Percentiles rank a stretch among this genome's conserved stretches.
Conservation (phyloP, 2,329 filamentous ascomycete species). For the Colletotrichum ledebouriae region DNA sequence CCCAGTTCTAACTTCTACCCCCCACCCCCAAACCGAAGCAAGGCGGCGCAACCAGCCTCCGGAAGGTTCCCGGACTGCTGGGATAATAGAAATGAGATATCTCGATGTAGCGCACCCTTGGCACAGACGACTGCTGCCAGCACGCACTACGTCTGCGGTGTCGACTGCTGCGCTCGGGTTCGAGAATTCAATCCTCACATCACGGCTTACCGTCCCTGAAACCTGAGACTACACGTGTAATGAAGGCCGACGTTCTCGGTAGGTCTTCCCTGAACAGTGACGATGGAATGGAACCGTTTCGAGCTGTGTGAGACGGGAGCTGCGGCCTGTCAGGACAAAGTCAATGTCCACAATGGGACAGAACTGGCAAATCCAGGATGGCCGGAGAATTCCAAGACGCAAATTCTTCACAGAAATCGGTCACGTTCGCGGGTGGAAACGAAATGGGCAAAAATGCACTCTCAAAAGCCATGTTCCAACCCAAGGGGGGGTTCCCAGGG, state of each 20-base stretch:
- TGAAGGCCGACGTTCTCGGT: not conserved
- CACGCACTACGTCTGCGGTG: conserved; percentile 11
- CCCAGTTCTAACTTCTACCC: not conserved
- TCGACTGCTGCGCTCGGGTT: not conserved
- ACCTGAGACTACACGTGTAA: not conserved
- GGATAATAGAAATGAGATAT: conserved; percentile 13
- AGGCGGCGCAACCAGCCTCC: conserved; percentile 10
- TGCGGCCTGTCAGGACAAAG: conserved; percentile 19
- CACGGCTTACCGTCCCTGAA: conserved; percentile 6
- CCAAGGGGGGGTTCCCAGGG: not conserved
- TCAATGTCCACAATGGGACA: conserved; percentile 10
- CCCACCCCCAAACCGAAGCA: conserved; percentile 11
- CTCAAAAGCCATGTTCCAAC: not conserved
- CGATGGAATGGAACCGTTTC: conserved; percentile 4
- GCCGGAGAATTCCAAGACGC: conserved; percentile 1
- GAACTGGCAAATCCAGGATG: conserved; percentile 1
- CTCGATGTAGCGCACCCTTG: conserved; percentile 26
- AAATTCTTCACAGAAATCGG: conserved; percentile 7
- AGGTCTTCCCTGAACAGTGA: conserved; percentile 8
- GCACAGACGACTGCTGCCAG: conserved; percentile 24
- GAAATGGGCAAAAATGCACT: conserved; percentile 9
- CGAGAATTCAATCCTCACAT: not conserved
- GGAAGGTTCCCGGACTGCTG: conserved; percentile 2
- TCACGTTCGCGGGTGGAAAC: not conserved
- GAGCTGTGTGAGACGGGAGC: not conserved